Evolutionary conservation across 495 filamentous ascomycete genomes (phyloP).

Genomic region (Penicillium dipodomyicola): DNA sequence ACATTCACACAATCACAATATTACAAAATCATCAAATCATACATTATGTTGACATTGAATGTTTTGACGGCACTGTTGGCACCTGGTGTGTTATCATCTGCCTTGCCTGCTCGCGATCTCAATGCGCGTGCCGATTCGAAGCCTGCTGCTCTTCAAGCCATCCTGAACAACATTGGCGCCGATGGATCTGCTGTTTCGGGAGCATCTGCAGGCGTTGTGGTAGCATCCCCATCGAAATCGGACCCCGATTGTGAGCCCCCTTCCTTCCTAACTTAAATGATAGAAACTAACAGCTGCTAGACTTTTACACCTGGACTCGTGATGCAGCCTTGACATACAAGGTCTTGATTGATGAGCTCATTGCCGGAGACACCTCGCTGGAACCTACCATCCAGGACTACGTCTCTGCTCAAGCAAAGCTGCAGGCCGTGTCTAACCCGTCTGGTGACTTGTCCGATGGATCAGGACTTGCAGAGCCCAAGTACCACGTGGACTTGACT

Average conservation of each 20-base stretch:
- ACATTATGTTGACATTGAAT: conserved; percentile 15
- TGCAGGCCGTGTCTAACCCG: conserved; percentile 45
- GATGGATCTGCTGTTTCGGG: conserved; percentile 44
- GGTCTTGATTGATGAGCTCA: conserved; percentile 51
- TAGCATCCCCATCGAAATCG: conserved; percentile 54
- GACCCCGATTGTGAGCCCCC: conserved; percentile 52
- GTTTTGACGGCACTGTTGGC: conserved; percentile 18
- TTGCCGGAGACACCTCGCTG: conserved; percentile 42
- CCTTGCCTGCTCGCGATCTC: conserved; percentile 18
- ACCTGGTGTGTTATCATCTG: conserved; percentile 15
- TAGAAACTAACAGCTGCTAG: conserved; percentile 25
- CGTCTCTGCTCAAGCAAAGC: conserved; percentile 51
- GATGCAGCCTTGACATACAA: conserved; percentile 58
- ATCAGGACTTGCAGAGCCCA: conserved; percentile 60
- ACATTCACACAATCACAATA: background rate
- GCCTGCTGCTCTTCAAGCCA: conserved; percentile 49
- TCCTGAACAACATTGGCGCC: conserved; percentile 59
- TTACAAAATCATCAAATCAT: background rate
- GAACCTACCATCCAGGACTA: conserved; percentile 54
- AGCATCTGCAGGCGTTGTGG: conserved; percentile 49
- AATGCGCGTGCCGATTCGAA: conserved; percentile 57
- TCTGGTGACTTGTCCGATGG: conserved; percentile 49
- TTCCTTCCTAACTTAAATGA: background rate
- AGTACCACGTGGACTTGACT: conserved; percentile 55
- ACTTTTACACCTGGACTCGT: conserved; percentile 63